Evolutionary conservation across 768 basidiomycete species (phyloP).

Genomic region (Pleurotus citrinopileatus): DNA sequence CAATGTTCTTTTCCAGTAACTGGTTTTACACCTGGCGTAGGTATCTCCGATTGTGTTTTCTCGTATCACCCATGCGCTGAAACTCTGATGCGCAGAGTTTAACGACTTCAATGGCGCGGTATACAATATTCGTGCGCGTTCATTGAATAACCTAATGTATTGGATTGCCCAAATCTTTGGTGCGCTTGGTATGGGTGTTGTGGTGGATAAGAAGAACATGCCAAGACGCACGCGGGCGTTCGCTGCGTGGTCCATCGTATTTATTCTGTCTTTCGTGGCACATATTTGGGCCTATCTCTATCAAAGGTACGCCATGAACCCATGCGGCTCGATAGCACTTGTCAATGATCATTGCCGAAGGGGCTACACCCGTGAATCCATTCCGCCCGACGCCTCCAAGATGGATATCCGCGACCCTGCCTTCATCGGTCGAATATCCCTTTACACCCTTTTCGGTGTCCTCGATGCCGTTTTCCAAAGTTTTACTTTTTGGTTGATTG

Average conservation of each 20-base stretch:
- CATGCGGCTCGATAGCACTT: not conserved
- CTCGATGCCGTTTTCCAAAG: slow-evolving; percentile 87
- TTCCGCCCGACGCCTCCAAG: slow-evolving; percentile 35
- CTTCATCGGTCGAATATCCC: slow-evolving; percentile 52
- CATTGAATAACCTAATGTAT: slow-evolving; percentile 77
- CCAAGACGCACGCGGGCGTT: slow-evolving; percentile 69
- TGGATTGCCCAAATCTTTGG: slow-evolving; percentile 79
- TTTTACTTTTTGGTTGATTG: slow-evolving; percentile 73
- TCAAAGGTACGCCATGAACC: slow-evolving; percentile 46
- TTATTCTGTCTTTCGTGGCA: slow-evolving; percentile 63
- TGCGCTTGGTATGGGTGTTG: slow-evolving; percentile 61
- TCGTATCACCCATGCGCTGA: not conserved
- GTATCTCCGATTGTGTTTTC: slow-evolving; percentile 18
- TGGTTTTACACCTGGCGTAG: slow-evolving; percentile 86
- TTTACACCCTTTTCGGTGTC: slow-evolving; percentile 72
- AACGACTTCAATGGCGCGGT: slow-evolving; percentile 74
- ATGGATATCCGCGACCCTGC: slow-evolving; percentile 57
- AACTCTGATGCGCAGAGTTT: slow-evolving; percentile 53
- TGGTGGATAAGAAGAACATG: slow-evolving; percentile 57
- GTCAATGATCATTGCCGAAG: slow-evolving; percentile 21
- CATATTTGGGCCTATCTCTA: slow-evolving; percentile 78
- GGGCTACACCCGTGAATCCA: slow-evolving; percentile 55
- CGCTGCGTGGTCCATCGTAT: slow-evolving; percentile 58
- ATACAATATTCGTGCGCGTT: slow-evolving; percentile 75
- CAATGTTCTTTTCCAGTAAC: slow-evolving; percentile 81